These are phyloP conservation scores for Pythium monospermum DNA, from an alignment of 352 stramenopile genomes.

Conservation along the genomic window DNA sequence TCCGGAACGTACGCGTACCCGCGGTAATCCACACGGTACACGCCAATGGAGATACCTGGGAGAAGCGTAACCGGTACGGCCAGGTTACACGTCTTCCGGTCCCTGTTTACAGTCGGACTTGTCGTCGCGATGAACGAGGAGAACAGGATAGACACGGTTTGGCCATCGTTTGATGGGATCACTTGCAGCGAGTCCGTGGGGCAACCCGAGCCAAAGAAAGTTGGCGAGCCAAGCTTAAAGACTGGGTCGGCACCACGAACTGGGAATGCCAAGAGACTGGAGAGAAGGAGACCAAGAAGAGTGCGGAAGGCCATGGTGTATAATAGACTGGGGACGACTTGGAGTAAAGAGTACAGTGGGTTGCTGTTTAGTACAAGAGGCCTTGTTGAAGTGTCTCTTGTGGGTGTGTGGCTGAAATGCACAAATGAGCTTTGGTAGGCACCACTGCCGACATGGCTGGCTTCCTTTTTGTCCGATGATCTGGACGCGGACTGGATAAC, in stretches of 20 bases:
- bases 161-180: conserved; percentile 14
- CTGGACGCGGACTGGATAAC: too few species aligned
- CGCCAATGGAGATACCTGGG: conserved; percentile 25
- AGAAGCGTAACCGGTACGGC: conserved; percentile 19
- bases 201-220: conserved; percentile 22
- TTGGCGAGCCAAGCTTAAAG: conserved; percentile 18
- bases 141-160: conserved; percentile 22
- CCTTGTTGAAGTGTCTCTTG: not conserved
- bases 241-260: conserved; percentile 6
- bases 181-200: conserved; percentile 15
- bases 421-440: conserved; percentile 13
- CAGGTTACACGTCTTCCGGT: conserved; percentile 27
- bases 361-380: not conserved
- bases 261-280: not conserved
- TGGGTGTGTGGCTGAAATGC: conserved; percentile 8
- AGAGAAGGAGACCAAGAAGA: not conserved
- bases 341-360: not conserved
- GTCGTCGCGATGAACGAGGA: conserved; percentile 22
- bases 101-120: not conserved
- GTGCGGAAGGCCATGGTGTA: not conserved
- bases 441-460: too few species aligned
- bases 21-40: conserved; percentile 31
- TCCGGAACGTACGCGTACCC: conserved; percentile 28
- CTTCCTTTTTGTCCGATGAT: too few species aligned
- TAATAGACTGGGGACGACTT: too few species aligned